A percentile compares a stretch with the other conserved stretches of the same genome.
Conservation (phyloP, 345 rosid genomes). For the Ailanthus altissimus region DNA sequence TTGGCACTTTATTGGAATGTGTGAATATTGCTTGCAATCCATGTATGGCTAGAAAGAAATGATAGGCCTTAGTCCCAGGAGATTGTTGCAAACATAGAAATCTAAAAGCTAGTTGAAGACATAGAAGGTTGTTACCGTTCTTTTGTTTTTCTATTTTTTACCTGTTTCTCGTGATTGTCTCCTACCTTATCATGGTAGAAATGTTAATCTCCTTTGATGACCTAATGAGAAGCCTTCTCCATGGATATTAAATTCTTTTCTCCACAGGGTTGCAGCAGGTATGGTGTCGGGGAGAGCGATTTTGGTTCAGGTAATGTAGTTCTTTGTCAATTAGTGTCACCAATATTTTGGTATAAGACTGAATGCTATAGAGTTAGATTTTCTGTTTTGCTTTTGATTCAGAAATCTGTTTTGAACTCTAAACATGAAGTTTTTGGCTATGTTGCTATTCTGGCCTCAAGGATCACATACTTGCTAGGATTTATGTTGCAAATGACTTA, state of each 20-base stretch:
- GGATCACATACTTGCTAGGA: background rate
- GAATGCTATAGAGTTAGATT: background rate
- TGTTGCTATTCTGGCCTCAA: background rate
- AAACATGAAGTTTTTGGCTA: background rate
- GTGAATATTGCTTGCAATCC: background rate
- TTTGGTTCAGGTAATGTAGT: slow-evolving; percentile 63
- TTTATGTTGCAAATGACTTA: background rate
- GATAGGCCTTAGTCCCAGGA: background rate
- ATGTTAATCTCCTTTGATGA: background rate
- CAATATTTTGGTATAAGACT: background rate
- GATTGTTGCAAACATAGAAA: background rate
- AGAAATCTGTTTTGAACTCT: background rate
- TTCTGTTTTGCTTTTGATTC: background rate
- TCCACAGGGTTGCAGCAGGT: slow-evolving; percentile 82
- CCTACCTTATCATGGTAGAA: background rate
- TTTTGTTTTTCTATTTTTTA: background rate
- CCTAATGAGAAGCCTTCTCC: background rate
- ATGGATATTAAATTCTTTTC: background rate
- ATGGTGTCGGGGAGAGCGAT: slow-evolving; percentile 50
- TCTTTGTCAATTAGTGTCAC: slow-evolving; percentile 4
- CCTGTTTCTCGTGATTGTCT: background rate
- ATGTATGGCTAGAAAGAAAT: background rate
- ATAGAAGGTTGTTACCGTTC: background rate
- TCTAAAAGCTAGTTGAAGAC: background rate
- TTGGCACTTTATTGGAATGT: slow-evolving; percentile 3